A percentile compares a stretch with the other conserved stretches of the same genome.
phyloP scores from a whole-genome alignment of 2,329 filamentous ascomycete genomes.

The Ascomycota sp. region DNA sequence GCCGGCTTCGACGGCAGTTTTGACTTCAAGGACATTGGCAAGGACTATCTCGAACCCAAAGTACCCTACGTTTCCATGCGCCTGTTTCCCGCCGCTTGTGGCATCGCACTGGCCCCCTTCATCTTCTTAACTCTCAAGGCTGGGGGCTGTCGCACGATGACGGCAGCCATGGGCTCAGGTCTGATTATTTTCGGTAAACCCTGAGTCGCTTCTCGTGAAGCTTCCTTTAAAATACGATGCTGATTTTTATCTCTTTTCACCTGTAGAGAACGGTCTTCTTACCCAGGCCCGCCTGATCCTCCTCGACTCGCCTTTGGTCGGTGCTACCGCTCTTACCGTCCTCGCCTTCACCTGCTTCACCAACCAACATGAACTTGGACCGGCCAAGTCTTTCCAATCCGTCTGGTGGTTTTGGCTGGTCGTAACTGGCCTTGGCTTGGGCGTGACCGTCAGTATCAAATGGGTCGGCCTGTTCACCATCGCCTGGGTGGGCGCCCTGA shows the following conservation, averaged over 20 bases:
- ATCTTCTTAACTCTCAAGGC: conserved; percentile 94
- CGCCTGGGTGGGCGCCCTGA: conserved; percentile 88
- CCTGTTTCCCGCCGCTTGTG: conserved; percentile 73
- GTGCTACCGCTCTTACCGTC: conserved; percentile 80
- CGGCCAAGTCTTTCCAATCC: conserved; percentile 65
- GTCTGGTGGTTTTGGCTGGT: conserved; percentile 98
- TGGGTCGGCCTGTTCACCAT: conserved; percentile 99
- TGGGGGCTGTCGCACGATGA: conserved; percentile 69
- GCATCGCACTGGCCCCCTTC: conserved; percentile 69
- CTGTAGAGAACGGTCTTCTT: conserved; percentile 73
- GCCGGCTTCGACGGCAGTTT: conserved; percentile 91
- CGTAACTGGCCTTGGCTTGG: conserved; percentile 69
- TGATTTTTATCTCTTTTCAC: neutral
- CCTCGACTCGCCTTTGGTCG: conserved; percentile 83
- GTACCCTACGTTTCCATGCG: conserved; percentile 98
- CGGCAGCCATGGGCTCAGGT: conserved; percentile 62
- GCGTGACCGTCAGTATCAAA: conserved; percentile 86
- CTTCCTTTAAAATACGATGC: no score
- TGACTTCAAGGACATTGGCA: conserved; percentile 98
- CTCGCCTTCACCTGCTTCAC: conserved; percentile 83
- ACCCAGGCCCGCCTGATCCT: conserved; percentile 92
- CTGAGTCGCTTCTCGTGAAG: neutral
- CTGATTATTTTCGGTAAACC: conserved; percentile 76
- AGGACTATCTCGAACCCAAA: conserved; percentile 85
- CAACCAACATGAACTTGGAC: conserved; percentile 90